These are phyloP conservation scores for Gillenia trifoliata DNA, from an alignment of 306 rosid species.

Conservation along the genomic window DNA sequence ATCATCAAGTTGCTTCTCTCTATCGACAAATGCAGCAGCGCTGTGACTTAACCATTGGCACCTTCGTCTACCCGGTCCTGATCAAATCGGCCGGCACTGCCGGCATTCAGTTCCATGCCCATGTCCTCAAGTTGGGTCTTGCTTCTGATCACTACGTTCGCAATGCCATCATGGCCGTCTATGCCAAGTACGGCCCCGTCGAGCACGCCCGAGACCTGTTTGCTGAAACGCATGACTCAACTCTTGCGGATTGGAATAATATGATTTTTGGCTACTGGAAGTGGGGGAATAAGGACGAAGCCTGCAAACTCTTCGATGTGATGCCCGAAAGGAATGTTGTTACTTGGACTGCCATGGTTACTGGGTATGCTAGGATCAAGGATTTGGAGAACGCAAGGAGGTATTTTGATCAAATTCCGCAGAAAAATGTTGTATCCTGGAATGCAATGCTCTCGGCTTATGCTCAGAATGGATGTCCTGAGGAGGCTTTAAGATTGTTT, in stretches of 20 bases:
- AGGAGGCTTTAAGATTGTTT: constrained; percentile 52
- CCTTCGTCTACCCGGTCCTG: constrained; percentile 42
- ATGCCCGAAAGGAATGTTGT: constrained; percentile 40
- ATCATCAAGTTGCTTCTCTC: constrained; percentile 26
- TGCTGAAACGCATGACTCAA: constrained; percentile 53
- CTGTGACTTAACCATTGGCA: constrained; percentile 16
- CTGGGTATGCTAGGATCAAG: constrained; percentile 48
- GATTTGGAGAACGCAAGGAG: constrained; percentile 43
- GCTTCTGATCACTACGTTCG: constrained; percentile 37
- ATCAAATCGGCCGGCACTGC: constrained; percentile 43
- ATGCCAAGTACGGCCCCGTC: constrained; percentile 32
- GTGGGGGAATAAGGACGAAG: constrained; percentile 51
- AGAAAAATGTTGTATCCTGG: constrained; percentile 62
- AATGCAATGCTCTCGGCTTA: constrained; percentile 75
- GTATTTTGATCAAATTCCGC: constrained; percentile 54
- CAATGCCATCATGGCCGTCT: constrained; percentile 43
- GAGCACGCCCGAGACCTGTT: constrained; percentile 44
- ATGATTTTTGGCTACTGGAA: constrained; percentile 63
- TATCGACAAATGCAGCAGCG: constrained; percentile 32
- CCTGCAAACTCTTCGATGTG: constrained; percentile 34
- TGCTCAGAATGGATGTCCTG: constrained; percentile 44
- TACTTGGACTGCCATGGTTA: constrained; percentile 65
- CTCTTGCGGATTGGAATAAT: constrained; percentile 57
- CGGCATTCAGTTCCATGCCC: constrained; percentile 42
- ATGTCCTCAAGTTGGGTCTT: constrained; percentile 39